These are phyloP conservation scores for Cadophora luteo-olivacea DNA, from an alignment of 2,329 filamentous ascomycete genomes.

Conservation along the genomic window DNA sequence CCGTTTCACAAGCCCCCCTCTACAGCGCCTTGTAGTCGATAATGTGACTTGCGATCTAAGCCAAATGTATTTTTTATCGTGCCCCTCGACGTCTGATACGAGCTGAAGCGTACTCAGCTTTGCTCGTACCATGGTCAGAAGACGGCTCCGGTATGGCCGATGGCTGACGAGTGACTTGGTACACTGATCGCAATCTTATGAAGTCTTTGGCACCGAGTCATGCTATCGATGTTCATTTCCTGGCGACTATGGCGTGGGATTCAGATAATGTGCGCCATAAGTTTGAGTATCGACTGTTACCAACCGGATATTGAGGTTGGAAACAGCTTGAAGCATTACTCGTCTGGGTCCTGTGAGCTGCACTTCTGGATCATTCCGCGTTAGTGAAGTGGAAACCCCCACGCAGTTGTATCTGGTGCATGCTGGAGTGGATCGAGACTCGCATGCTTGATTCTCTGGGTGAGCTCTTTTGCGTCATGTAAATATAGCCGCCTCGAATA, in stretches of 20 bases:
- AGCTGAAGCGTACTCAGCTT: slow-evolving; percentile 23
- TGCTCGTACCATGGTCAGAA: slow-evolving; percentile 21
- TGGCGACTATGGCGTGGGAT: slow-evolving; percentile 14
- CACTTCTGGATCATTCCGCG: slow-evolving; percentile 13
- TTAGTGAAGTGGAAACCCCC: slow-evolving; percentile 24
- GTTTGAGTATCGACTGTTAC: slow-evolving; percentile 8
- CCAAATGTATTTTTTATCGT: slow-evolving; percentile 6
- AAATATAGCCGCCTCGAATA: slow-evolving; percentile 35
- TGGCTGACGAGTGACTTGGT: slow-evolving; percentile 22
- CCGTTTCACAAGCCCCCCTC: neutral
- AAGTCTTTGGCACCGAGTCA: slow-evolving; percentile 16
- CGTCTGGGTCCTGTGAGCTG: slow-evolving; percentile 20
- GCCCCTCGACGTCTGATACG: slow-evolving; percentile 13
- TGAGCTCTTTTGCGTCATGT: slow-evolving; percentile 16
- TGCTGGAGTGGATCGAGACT: slow-evolving; percentile 20
- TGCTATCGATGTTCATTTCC: slow-evolving; percentile 16
- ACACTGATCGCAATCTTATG: slow-evolving; percentile 16
- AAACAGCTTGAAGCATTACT: slow-evolving; percentile 24
- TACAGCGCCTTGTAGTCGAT: neutral
- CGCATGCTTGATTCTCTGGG: slow-evolving; percentile 18
- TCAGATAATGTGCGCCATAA: slow-evolving; percentile 4
- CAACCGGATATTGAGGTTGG: slow-evolving; percentile 21
- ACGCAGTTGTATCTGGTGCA: slow-evolving; percentile 19
- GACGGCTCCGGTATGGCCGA: slow-evolving; percentile 23
- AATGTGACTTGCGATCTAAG: slow-evolving; percentile 17